phyloP scores from a whole-genome alignment of 2,329 filamentous ascomycete species.

The Colletotrichum spinosum region DNA sequence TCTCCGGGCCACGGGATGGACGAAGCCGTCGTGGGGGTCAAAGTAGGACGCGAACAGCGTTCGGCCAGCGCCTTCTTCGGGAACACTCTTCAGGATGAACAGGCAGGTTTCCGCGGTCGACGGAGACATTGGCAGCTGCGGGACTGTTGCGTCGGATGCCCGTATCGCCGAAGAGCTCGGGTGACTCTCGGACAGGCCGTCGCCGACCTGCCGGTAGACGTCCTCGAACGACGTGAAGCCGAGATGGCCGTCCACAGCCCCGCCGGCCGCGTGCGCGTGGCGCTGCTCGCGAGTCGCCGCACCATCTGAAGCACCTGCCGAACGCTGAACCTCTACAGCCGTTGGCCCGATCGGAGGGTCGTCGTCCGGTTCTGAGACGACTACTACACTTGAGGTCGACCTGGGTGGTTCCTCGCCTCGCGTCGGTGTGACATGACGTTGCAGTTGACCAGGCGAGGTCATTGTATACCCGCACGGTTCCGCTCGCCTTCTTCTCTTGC shows the following conservation, averaged over 20 bases:
- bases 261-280: background rate
- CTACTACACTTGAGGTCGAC: background rate
- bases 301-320: background rate
- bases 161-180: background rate
- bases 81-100: slow-evolving; percentile 51
- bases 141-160: background rate
- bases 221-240: slow-evolving; percentile 57
- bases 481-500: slow-evolving; percentile 47
- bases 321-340: background rate
- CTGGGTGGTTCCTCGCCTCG: background rate
- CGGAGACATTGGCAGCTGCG: background rate
- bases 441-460: slow-evolving; percentile 13
- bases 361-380: slow-evolving; percentile 6
- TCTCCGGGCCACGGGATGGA: slow-evolving; percentile 25
- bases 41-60: slow-evolving; percentile 33
- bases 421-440: background rate
- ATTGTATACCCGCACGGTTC: slow-evolving; percentile 49
- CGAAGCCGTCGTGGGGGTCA: slow-evolving; percentile 40
- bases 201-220: slow-evolving; percentile 55
- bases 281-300: no score
- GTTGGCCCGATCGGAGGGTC: slow-evolving; percentile 12
- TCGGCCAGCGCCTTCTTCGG: slow-evolving; percentile 33
- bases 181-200: slow-evolving; percentile 45
- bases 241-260: slow-evolving; percentile 50
- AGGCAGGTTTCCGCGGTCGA: slow-evolving; percentile 50